Percentiles rank a stretch among this genome's conserved stretches.
phyloP scores from a whole-genome alignment of 768 basidiomycete genomes.

The Mycena maculata region DNA sequence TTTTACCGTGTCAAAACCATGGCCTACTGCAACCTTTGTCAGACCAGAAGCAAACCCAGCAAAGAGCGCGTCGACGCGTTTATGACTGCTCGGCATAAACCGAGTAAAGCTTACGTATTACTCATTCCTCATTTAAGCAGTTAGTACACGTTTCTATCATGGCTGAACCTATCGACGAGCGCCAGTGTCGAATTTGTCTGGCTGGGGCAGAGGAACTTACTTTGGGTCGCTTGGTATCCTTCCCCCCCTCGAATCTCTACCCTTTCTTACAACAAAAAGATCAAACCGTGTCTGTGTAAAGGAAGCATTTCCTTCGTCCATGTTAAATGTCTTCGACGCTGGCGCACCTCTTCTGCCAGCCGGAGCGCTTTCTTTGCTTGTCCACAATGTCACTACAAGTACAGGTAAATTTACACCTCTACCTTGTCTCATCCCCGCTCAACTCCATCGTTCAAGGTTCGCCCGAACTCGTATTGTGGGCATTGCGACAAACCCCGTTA shows the following conservation, averaged over 20 bases:
- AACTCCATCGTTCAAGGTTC: conserved; percentile 54
- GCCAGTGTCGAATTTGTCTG: conserved; percentile 84
- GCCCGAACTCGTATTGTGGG: conserved; percentile 77
- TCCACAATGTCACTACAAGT: conserved; percentile 82
- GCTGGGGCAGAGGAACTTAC: conserved; percentile 70
- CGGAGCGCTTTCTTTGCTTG: conserved; percentile 80
- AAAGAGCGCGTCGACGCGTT: background rate
- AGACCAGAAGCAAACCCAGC: conserved; percentile 15
- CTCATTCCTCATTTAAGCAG: no score
- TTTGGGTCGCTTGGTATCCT: conserved; percentile 60
- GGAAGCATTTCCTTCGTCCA: conserved; percentile 70
- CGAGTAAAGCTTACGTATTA: no score
- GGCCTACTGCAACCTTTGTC: conserved; percentile 74
- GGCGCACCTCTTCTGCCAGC: conserved; percentile 67
- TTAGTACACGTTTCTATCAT: no score
- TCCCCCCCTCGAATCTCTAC: background rate
- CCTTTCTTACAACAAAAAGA: conserved; percentile 60
- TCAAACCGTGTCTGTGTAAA: conserved; percentile 83
- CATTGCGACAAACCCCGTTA: conserved; percentile 82
- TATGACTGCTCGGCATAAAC: no score
- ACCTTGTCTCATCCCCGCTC: no score
- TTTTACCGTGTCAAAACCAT: conserved; percentile 59
- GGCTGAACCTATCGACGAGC: background rate
- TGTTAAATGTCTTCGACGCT: conserved; percentile 79
- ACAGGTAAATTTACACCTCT: conserved; percentile 53